Base-by-base conservation (phyloP, 129 eudicot genomes). In the Kitagawia praeruptora region DNA sequence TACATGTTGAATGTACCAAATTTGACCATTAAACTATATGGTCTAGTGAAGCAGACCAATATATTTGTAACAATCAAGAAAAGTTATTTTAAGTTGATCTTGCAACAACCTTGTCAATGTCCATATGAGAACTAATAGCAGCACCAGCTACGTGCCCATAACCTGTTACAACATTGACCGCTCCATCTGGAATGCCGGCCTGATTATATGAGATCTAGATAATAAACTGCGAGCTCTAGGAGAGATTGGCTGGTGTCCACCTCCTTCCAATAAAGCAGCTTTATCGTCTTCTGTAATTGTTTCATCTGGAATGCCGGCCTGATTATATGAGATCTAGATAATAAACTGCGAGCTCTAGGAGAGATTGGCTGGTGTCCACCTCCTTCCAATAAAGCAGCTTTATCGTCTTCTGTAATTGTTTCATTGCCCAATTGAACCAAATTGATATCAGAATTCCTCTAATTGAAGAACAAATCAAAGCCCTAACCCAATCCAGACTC, bases 141-240 rank as follows among this genome's bases (percentile, higher is more conserved):
- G 97, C 93, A 53, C 97, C 97, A 14, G 91, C 99, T 2, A 87
- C 77, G 0, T 82, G 81, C 46, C 34, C 99, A 67, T 53, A 92
- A 64, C 99, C 99, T 16, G 90, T 86, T 45, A 92, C 83, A 14
- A 95, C 96, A 81, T 95, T 95, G 16, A 92, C 69, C 82, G 90
- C 99, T 53, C 99, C 99, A 85, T 95, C 93, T 8, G 98, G 98
- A 47, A 91, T 56, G 31, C 98, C 98, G 16, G 96, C 98, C 98
- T 91, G 86, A 83, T 79, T 42, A 91, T 41, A 21, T 81, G 88
- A 38, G 93, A 89, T 48, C 88, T 82, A 37, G 82, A 81, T 40
- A 93, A 86, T 39, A 90, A 82, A 84, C 58, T 86, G 49, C 82
- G 85, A 81, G 80, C 86, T 91, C 85, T 80, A 78, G 90, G 89